A percentile compares a stretch with the other conserved stretches of the same genome.
Evolutionary conservation across 495 filamentous ascomycete genomes (phyloP).

Genomic region (Hypoxylon trugodes): DNA sequence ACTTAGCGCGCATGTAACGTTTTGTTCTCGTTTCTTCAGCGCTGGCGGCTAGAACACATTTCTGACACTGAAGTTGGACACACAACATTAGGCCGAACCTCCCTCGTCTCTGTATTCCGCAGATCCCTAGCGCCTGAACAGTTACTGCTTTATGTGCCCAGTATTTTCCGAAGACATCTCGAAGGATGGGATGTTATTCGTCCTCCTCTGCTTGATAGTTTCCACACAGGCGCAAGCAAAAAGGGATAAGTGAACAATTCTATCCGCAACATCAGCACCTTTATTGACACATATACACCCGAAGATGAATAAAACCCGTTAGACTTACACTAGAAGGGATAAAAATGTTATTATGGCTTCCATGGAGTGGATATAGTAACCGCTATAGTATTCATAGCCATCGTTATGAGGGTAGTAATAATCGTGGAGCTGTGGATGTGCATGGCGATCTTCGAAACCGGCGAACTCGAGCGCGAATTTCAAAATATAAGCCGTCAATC

Average conservation of each 20-base stretch:
- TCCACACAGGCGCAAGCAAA: conserved; percentile 50
- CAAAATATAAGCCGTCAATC: conserved; percentile 27
- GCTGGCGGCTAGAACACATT: not conserved
- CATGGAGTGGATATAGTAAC: conserved; percentile 11
- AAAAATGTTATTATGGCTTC: conserved; percentile 33
- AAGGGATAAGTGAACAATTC: conserved; percentile 48
- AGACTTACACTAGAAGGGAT: conserved; percentile 33
- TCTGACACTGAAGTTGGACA: not conserved
- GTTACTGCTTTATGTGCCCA: not conserved
- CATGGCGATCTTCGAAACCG: conserved; percentile 3
- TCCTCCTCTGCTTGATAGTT: conserved; percentile 15
- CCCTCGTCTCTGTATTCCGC: not conserved
- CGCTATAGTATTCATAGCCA: conserved; percentile 16
- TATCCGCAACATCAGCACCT: conserved; percentile 1
- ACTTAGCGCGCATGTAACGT: conserved; percentile 7
- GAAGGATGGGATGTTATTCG: not conserved
- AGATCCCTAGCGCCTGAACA: not conserved
- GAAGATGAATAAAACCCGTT: not conserved
- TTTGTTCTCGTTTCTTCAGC: not conserved
- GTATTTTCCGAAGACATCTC: not conserved
- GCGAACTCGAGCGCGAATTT: conserved; percentile 16
- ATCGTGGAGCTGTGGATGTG: conserved; percentile 21
- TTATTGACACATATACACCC: not conserved
- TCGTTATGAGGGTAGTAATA: conserved; percentile 17
- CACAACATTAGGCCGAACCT: not conserved